Evolutionary conservation across 768 basidiomycete species (phyloP).

Genomic region (Psilocybe cubensis): DNA sequence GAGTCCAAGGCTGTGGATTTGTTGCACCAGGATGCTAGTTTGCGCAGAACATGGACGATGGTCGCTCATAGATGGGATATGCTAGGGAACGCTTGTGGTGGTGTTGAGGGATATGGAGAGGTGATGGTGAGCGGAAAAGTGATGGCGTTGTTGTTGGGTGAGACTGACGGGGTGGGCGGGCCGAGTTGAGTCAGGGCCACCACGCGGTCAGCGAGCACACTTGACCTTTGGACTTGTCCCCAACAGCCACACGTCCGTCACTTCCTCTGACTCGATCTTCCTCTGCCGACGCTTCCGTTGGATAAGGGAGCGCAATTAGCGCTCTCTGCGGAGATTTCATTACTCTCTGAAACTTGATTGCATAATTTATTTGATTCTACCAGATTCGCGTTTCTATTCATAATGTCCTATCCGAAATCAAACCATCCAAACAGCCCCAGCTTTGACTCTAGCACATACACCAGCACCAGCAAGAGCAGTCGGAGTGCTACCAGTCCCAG

Average conservation of each 20-base stretch:
- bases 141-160: neutral
- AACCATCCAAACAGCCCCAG: constrained; percentile 7
- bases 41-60: too few relatives aligned
- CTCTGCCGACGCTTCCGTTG: constrained; percentile 5
- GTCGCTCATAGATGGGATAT: too few relatives aligned
- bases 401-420: constrained; percentile 23
- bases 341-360: neutral
- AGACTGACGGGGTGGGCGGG: constrained; percentile 4
- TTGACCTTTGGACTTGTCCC: constrained; percentile 16
- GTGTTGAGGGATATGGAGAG: too few relatives aligned
- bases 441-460: neutral
- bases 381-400: constrained; percentile 10
- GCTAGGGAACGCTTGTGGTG: too few relatives aligned
- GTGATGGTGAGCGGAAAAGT: too few relatives aligned
- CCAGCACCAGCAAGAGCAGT: neutral
- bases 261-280: constrained; percentile 19
- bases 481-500: neutral
- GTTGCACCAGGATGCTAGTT: neutral
- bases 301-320: constrained; percentile 24
- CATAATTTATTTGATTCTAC: constrained; percentile 5
- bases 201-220: constrained; percentile 21
- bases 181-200: constrained; percentile 12
- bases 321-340: constrained; percentile 18
- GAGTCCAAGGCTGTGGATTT: neutral
- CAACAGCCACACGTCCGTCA: neutral